phyloP scores from a whole-genome alignment of 495 filamentous ascomycete species.

The Tetracladium setigerum region DNA sequence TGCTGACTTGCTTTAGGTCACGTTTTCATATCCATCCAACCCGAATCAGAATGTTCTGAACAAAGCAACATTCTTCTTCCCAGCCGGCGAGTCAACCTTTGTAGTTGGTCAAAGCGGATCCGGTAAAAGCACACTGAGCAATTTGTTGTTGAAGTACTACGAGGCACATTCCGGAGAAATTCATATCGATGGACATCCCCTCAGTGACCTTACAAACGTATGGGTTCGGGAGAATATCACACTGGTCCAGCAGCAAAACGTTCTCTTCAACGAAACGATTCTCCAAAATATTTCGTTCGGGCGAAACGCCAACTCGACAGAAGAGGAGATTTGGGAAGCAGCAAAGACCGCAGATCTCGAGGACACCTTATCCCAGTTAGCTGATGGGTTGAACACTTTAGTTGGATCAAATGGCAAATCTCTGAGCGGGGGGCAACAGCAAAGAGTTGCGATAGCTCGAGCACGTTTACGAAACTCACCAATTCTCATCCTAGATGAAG shows the following conservation, averaged over 20 bases:
- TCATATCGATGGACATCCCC: constrained; percentile 54
- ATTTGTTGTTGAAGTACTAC: constrained; percentile 74
- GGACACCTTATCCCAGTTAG: constrained; percentile 61
- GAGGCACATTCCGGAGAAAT: constrained; percentile 57
- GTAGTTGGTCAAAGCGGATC: constrained; percentile 84
- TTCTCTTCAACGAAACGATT: constrained; percentile 80
- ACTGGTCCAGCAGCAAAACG: constrained; percentile 73
- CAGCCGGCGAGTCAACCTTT: constrained; percentile 66
- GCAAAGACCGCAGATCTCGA: constrained; percentile 63
- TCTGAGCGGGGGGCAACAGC: constrained; percentile 81
- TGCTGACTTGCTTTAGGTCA: constrained; percentile 44
- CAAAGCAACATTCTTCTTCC: constrained; percentile 57
- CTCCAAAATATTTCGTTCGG: constrained; percentile 78
- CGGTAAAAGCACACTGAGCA: constrained; percentile 85
- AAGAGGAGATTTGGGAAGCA: constrained; percentile 48
- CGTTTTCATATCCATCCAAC: constrained; percentile 78
- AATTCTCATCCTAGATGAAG: constrained; percentile 83
- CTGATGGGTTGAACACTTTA: constrained; percentile 64
- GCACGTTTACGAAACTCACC: constrained; percentile 71
- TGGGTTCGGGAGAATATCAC: constrained; percentile 80
- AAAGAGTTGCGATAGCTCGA: constrained; percentile 67
- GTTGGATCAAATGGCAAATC: constrained; percentile 63
- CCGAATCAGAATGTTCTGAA: constrained; percentile 54
- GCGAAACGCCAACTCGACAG: constrained; percentile 35
- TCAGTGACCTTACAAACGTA: constrained; percentile 52